A percentile compares a stretch with the other conserved stretches of the same genome.
phyloP scores from a whole-genome alignment of 257 asterid species.

The Nemophila menziesii region DNA sequence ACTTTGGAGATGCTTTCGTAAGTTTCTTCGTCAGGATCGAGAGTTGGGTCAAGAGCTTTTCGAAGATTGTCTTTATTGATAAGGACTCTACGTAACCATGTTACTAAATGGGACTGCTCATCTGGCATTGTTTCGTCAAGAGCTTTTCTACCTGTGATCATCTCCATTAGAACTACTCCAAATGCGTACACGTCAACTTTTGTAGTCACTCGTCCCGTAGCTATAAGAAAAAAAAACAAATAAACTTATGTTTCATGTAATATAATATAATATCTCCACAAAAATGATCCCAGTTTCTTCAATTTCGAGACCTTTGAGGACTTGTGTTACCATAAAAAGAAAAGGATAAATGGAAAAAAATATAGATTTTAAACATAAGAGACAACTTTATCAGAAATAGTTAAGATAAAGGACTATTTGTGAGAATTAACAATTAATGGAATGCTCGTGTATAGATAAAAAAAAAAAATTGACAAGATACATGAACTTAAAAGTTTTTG shows the following conservation, averaged over 20 bases:
- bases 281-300: neutral
- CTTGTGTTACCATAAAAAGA: too few relatives aligned
- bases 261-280: neutral
- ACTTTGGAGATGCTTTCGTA: slow-evolving; percentile 76
- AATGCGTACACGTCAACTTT: slow-evolving; percentile 89
- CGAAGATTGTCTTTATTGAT: slow-evolving; percentile 61
- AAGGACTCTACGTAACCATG: slow-evolving; percentile 90
- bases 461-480: too few relatives aligned
- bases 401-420: too few relatives aligned
- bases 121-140: slow-evolving; percentile 78
- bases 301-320: neutral
- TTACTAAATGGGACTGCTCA: slow-evolving; percentile 69
- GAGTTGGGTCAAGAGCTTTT: slow-evolving; percentile 54
- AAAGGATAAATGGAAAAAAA: too few relatives aligned
- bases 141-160: slow-evolving; percentile 67
- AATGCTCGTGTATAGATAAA: too few relatives aligned
- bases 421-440: too few relatives aligned
- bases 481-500: too few relatives aligned
- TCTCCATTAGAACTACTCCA: slow-evolving; percentile 87
- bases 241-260: neutral
- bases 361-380: too few relatives aligned
- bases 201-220: slow-evolving; percentile 92
- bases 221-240: slow-evolving; percentile 24
- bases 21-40: slow-evolving; percentile 62
- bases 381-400: too few relatives aligned